A percentile compares a stretch with the other conserved stretches of the same genome.
Evolutionary conservation across 2,329 filamentous ascomycete species (phyloP).

Genomic region (Stachybotrys chartarum): DNA sequence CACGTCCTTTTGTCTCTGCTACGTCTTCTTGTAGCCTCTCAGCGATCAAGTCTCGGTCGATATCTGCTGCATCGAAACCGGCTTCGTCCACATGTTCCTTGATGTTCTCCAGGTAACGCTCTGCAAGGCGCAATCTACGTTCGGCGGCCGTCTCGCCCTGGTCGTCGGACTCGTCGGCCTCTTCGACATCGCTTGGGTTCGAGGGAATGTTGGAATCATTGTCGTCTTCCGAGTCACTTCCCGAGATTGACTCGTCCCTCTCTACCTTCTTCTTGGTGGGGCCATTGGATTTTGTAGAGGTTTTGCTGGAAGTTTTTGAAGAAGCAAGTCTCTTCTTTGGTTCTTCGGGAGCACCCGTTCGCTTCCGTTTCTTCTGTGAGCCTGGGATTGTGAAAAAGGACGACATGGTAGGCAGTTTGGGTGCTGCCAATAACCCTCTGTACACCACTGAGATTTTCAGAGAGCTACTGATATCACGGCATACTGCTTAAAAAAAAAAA

Average conservation of each 20-base stretch:
- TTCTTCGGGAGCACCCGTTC: conserved; percentile 44
- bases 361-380: conserved; percentile 86
- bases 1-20: conserved; percentile 80
- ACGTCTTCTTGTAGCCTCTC: conserved; percentile 88
- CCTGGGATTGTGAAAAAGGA: conserved; percentile 92
- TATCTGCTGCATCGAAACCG: conserved; percentile 89
- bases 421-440: conserved; percentile 14
- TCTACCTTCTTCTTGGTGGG: conserved; percentile 39
- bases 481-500: conserved; percentile 27
- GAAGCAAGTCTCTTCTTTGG: conserved; percentile 54
- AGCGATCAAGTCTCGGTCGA: conserved; percentile 87
- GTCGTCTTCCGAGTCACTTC: conserved; percentile 69
- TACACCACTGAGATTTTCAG: conserved; percentile 10
- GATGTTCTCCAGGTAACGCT: conserved; percentile 89
- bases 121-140: conserved; percentile 76
- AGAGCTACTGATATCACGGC: neutral
- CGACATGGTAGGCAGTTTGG: conserved; percentile 56
- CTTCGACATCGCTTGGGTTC: conserved; percentile 38
- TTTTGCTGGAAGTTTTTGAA: conserved; percentile 34
- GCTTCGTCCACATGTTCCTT: conserved; percentile 70
- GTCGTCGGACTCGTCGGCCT: conserved; percentile 50
- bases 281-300: conserved; percentile 30
- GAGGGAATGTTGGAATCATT: conserved; percentile 32
- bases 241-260: conserved; percentile 74
- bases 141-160: conserved; percentile 87